Evolutionary conservation across 208 protist species (phyloP).

Genomic region (Leishmania arabica): DNA sequence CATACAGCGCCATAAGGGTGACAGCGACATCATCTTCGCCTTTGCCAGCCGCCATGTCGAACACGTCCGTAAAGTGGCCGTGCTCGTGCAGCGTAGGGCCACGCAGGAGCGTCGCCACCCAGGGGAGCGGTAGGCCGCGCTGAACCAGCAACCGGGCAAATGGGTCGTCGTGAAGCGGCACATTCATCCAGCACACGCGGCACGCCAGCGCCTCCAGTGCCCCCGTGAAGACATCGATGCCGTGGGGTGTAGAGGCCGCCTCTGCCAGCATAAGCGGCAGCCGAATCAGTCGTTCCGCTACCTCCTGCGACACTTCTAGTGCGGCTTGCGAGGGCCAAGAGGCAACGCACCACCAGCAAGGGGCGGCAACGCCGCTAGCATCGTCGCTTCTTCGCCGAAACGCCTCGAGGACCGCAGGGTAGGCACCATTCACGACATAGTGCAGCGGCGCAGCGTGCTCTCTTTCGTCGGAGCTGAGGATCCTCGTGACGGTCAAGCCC

Average conservation of each 20-base stretch:
- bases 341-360: slow-evolving; percentile 33
- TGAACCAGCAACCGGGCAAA: slow-evolving; percentile 55
- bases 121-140: slow-evolving; percentile 33
- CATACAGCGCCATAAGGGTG: slow-evolving; percentile 33
- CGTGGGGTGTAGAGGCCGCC: slow-evolving; percentile 29
- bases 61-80: slow-evolving; percentile 36
- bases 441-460: neutral
- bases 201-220: slow-evolving; percentile 78
- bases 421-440: slow-evolving; percentile 86
- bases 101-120: slow-evolving; percentile 48
- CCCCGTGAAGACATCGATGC: slow-evolving; percentile 50
- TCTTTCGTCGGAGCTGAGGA: neutral
- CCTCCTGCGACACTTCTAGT: neutral
- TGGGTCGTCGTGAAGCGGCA: slow-evolving; percentile 51
- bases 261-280: neutral
- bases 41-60: slow-evolving; percentile 47
- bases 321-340: slow-evolving; percentile 3
- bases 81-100: slow-evolving; percentile 38
- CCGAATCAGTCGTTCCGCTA: neutral
- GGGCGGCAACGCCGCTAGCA: neutral
- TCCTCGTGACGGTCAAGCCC: slow-evolving; percentile 22
- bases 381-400: slow-evolving; percentile 11
- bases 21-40: slow-evolving; percentile 35
- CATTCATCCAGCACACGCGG: slow-evolving; percentile 69
- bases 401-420: slow-evolving; percentile 46